Evolutionary conservation across 805 yeast species (phyloP), one percentile per base, ranked within the genome.

Genomic region (Pichia cabralensis): DNA sequence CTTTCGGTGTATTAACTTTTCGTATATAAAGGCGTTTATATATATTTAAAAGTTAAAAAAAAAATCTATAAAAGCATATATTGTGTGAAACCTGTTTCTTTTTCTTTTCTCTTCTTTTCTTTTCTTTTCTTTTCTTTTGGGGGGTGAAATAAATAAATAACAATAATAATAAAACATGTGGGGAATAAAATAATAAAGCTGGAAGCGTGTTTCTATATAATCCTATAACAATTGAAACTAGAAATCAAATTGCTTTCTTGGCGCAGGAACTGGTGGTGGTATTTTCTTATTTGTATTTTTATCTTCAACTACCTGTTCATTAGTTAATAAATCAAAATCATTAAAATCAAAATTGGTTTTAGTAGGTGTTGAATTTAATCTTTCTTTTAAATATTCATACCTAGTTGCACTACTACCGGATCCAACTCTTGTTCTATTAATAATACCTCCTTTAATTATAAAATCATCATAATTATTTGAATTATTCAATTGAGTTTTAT

Each of bases 361-460:
- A 11, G 26, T 12, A 10, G 41, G 43, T n/a, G n/a, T n/a, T 20
- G 39, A 39, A 8, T 28, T 14, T 8, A 35, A 13, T 21, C 35
- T 33, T 15, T 31, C 40, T 22, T 23, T 34, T 9, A 49, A 36
- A 11, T 42, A 29, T 30, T 47, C 50, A 36, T 53, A 53, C 13
- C 58, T 42, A 14, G 36, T 41, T 13, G 44, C 45, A 5, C 36
- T 44, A 20, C 39, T 36, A n/a, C 40, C 40, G n/a, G 46, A 37
- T 33, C 43, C 36, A n/a, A 36, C 36, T 12, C 44, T 31, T 14
- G 15, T 31, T 1, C 26, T 19, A 13, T 18, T 14, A 2, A 27
- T 24, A n/a, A 31, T 23, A 28, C 13, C 22, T 10, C 13, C 22
- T 13, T 14, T 16, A 2, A 22, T 3, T n/a, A n/a, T n/a, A n/a